A percentile compares a stretch with the other conserved stretches of the same genome.
Conservation (phyloP, 495 filamentous ascomycete genomes). For the Amniculicola lignicola region DNA sequence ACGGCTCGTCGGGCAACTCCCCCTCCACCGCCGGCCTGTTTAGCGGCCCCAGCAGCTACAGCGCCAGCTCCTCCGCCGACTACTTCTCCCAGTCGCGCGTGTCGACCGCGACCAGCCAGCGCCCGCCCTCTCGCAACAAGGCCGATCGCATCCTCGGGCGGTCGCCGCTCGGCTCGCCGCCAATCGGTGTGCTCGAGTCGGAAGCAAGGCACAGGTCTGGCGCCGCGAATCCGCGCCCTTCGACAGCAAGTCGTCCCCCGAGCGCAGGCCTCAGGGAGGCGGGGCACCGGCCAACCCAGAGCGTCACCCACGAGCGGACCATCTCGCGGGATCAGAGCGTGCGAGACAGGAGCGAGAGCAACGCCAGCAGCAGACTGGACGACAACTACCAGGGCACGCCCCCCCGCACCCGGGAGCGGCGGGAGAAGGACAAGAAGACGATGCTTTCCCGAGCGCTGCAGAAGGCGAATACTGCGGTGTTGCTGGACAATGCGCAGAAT, state of each 20-base stretch:
- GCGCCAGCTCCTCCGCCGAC: slow-evolving; percentile 18
- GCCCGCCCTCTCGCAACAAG: slow-evolving; percentile 25
- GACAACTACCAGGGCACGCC: slow-evolving; percentile 28
- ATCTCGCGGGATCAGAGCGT: slow-evolving; percentile 20
- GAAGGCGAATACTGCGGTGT: slow-evolving; percentile 91
- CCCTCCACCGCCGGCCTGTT: slow-evolving; percentile 29
- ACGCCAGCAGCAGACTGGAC: slow-evolving; percentile 32
- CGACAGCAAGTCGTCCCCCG: slow-evolving; percentile 11
- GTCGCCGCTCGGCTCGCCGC: slow-evolving; percentile 29
- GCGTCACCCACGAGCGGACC: slow-evolving; percentile 14
- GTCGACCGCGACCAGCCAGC: slow-evolving; percentile 4
- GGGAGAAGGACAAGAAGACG: slow-evolving; percentile 61
- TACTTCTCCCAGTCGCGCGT: slow-evolving; percentile 26
- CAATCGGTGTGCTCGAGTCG: slow-evolving; percentile 27
- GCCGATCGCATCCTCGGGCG: slow-evolving; percentile 19
- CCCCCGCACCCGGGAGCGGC: slow-evolving; percentile 34
- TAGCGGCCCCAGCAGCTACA: slow-evolving; percentile 24
- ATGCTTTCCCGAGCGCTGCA: slow-evolving; percentile 92
- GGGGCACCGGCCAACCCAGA: slow-evolving; percentile 4
- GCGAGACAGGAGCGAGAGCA: slow-evolving; percentile 27
- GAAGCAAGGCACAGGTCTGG: slow-evolving; percentile 29
- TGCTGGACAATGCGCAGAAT: slow-evolving; percentile 92
- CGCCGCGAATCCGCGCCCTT: slow-evolving; percentile 9
- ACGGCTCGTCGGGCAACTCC: slow-evolving; percentile 19
- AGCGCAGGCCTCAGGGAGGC: slow-evolving; percentile 11